Base-by-base conservation (phyloP, 108 stramenopile genomes). In the Nannochloropsis salina region DNA sequence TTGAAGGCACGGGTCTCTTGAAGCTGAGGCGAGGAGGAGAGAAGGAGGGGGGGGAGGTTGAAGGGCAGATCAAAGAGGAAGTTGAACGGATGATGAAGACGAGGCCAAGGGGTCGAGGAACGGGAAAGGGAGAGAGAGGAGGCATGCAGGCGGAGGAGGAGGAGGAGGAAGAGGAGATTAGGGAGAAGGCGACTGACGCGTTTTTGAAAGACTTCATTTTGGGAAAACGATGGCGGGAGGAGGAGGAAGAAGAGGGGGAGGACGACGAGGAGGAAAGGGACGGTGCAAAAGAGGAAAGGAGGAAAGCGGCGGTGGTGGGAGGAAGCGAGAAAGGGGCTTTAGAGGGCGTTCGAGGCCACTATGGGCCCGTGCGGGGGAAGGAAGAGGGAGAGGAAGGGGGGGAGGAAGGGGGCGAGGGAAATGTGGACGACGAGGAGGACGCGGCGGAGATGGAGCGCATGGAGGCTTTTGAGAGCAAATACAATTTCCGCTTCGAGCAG, bases 401-500 rank as follows among this genome's bases (percentile, higher is more conserved):
- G 81, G 81, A 41, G 81, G 81, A 10, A 9, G 81, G 45, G 86
- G 82, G 45, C 47, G 86, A 86, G 42, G 44, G 82, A 41, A 82
- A 92, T 43, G 92, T 88, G 40, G 85, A 90, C 45, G 94, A 95
- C 79, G 93, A 93, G 80, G 97, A 97, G 44, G 93, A 93, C 80
- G 91, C 94, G 44, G 93, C 95, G 80, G 95, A 94, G 80, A 83
- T 98, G 44, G 97, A 99, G 41, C 87, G 89, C n/a, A 94, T 93
- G 80, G 99, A 99, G 86, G 95, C 92, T 22, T 99, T 96, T 91
- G 99, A 99, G 93, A 93, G 94, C 84, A 94, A 96, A 86, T 99
- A 97, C 94, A 99, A 99, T 86, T 99, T 99, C 87, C 94, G 99
- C 31, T 98, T 98, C 90, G 99, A 99, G 91, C 95, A 99, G 92